A percentile compares a stretch with the other conserved stretches of the same genome.
Conservation (phyloP, 2,329 filamentous ascomycete genomes). For the Davidsoniella neocaledoniae region DNA sequence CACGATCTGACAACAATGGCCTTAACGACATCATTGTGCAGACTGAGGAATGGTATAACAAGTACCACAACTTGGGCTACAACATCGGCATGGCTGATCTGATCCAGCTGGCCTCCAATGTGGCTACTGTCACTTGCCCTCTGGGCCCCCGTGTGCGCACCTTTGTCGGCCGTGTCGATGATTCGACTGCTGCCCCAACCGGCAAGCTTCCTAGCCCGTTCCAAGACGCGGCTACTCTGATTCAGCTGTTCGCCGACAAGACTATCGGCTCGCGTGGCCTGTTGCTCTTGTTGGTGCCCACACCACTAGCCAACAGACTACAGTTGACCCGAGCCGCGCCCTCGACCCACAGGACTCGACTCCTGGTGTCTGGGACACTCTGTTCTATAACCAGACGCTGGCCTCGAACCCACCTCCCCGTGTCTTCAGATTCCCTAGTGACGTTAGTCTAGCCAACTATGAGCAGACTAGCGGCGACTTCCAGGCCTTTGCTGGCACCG, state of each 20-base stretch:
- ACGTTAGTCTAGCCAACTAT: slow-evolving; percentile 24
- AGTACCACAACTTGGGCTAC: slow-evolving; percentile 21
- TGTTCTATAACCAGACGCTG: slow-evolving; percentile 30
- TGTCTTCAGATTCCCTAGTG: slow-evolving; percentile 27
- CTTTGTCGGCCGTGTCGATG: slow-evolving; percentile 34
- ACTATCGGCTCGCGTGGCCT: slow-evolving; percentile 31
- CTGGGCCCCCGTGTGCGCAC: slow-evolving; percentile 31
- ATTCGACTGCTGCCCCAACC: slow-evolving; percentile 21
- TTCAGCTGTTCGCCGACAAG: slow-evolving; percentile 34
- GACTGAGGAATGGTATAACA: slow-evolving; percentile 24
- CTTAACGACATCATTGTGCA: slow-evolving; percentile 27
- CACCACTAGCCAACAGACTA: slow-evolving; percentile 31
- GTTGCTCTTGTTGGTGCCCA: slow-evolving; percentile 39
- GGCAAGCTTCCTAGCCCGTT: slow-evolving; percentile 27
- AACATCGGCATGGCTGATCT: slow-evolving; percentile 36
- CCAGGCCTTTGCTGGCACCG: slow-evolving; percentile 20
- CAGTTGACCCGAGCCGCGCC: slow-evolving; percentile 23
- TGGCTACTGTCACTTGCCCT: slow-evolving; percentile 31
- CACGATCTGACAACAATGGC: slow-evolving; percentile 28
- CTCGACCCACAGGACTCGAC: slow-evolving; percentile 34
- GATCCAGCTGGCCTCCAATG: slow-evolving; percentile 33
- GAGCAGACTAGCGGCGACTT: slow-evolving; percentile 22
- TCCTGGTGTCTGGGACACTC: slow-evolving; percentile 34
- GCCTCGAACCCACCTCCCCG: slow-evolving; percentile 19
- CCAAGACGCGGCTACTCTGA: slow-evolving; percentile 29